Evolutionary conservation across 2,329 filamentous ascomycete species (phyloP), one percentile per base, ranked within the genome.

Genomic region (Grosmannia huntii): DNA sequence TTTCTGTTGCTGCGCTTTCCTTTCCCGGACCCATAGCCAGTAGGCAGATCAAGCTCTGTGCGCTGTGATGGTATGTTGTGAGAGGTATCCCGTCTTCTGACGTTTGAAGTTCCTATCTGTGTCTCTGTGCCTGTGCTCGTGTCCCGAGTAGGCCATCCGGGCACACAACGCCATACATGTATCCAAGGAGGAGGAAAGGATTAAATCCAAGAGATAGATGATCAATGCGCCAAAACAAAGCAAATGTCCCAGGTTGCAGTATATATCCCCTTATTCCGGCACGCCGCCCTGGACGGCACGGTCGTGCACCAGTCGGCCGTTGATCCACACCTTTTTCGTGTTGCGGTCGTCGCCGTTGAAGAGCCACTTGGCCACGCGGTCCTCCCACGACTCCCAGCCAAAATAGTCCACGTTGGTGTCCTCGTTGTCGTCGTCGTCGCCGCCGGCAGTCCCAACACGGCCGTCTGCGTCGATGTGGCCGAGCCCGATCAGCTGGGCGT

Each of bases 311-410:
- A 95, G 71, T 62, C 83, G 74, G 3, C 94, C 94, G 68, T 79
- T 84, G 1, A 97, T 90, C 92, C 92, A 99, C 5, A 99, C 94
- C 64, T 79, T 84, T 65, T 79, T 79, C 3, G 90, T 92, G 70
- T 97, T 97, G 64, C 92, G 78, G 72, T 97, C 94, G 74, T 97
- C 91, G 0, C 94, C 94, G 63, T 83, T 87, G 72, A 88, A 99
- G 61, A 97, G 76, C 94, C 94, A 99, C 76, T 99, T 99, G 56
- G 89, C 88, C 12, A 97, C 73, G 66, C 77, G 82, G 66, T 97
- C 89, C 46, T 86, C 82, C 89, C 88, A 95, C n/a, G 68, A 81
- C 78, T 97, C 92, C 81, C 86, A 90, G 1, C 90, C 91, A 75
- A 96, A 99, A 0, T 96, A 70, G 70, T 96, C 90, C 0, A 96